A percentile compares a stretch with the other conserved stretches of the same genome.
Conservation (phyloP, 371 early-diverging fungal species). For the Mortierella sp. region DNA sequence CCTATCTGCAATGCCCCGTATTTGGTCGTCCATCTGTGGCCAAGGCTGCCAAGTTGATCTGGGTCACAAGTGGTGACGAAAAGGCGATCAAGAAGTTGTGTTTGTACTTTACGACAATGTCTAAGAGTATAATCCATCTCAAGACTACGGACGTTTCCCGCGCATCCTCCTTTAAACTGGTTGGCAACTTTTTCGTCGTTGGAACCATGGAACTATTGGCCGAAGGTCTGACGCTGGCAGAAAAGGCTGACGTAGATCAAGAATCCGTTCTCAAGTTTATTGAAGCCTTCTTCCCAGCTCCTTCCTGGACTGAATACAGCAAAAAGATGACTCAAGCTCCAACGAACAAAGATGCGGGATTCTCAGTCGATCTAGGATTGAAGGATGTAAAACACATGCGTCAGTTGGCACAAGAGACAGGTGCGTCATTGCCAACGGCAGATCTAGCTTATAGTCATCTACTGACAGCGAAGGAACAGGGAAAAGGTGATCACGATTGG, state of each 20-base stretch:
- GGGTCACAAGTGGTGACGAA: constrained; percentile 60
- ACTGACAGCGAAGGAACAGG: constrained; percentile 31
- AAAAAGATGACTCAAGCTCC: constrained; percentile 58
- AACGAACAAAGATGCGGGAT: constrained; percentile 56
- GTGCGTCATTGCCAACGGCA: constrained; percentile 35
- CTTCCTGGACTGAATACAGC: constrained; percentile 55
- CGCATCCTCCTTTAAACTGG: constrained; percentile 71
- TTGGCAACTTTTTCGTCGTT: constrained; percentile 79
- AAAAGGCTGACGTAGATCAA: constrained; percentile 70
- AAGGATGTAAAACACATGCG: constrained; percentile 69
- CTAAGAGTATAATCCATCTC: constrained; percentile 48
- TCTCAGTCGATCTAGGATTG: constrained; percentile 65
- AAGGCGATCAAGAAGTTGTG: constrained; percentile 27
- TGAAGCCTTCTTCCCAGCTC: constrained; percentile 67
- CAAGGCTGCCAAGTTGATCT: constrained; percentile 59
- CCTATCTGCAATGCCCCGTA: constrained; percentile 62
- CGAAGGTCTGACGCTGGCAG: constrained; percentile 80
- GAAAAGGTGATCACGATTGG: constrained; percentile 44
- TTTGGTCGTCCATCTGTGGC: constrained; percentile 67
- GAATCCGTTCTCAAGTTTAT: constrained; percentile 73
- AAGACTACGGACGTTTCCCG: constrained; percentile 57
- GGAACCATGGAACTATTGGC: constrained; percentile 75
- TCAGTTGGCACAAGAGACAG: constrained; percentile 37
- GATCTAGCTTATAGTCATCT: constrained; percentile 45
- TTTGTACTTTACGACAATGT: constrained; percentile 38